Percentiles rank a stretch among this genome's conserved stretches.
Conservation (phyloP, 2,329 filamentous ascomycete genomes). For the Colletotrichum echinochloae region DNA sequence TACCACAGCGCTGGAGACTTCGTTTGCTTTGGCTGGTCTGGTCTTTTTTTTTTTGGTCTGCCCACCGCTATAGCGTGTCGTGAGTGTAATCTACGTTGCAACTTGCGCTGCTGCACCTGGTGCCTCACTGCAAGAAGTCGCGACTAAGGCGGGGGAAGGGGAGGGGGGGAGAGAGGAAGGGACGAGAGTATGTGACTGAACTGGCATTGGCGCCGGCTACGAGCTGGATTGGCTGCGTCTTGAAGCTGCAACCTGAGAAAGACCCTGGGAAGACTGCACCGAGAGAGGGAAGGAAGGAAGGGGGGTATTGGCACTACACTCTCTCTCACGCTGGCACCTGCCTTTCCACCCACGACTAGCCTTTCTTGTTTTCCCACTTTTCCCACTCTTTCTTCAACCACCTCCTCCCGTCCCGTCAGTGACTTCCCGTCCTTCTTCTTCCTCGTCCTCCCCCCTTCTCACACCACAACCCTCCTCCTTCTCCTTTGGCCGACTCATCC, state of each 20-base stretch:
- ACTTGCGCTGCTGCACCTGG: slow-evolving; percentile 5
- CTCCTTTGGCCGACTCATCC: slow-evolving; percentile 30
- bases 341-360: slow-evolving; percentile 19
- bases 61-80: not conserved
- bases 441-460: slow-evolving; percentile 37
- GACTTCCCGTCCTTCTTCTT: slow-evolving; percentile 29
- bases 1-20: slow-evolving; percentile 37
- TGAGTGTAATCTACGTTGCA: not conserved
- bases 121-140: not conserved
- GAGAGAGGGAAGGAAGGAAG: not conserved
- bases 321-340: slow-evolving; percentile 11
- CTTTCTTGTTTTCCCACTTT: slow-evolving; percentile 35
- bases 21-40: slow-evolving; percentile 30
- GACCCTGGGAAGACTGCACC: slow-evolving; percentile 8
- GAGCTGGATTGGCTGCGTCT: slow-evolving; percentile 16
- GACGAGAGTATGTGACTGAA: not conserved
- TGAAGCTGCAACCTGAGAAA: slow-evolving; percentile 21
- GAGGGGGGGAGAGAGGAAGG: too few species aligned
- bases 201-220: slow-evolving; percentile 12
- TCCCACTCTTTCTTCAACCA: slow-evolving; percentile 36
- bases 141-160: not conserved
- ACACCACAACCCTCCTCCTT: slow-evolving; percentile 20
- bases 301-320: not conserved
- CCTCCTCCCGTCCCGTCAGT: slow-evolving; percentile 27
- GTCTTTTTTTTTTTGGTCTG: slow-evolving; percentile 20